Evolutionary conservation across 1,139 yeast genomes (phyloP), one percentile per base, ranked within the genome.

Genomic region (Kodamaea derodonti): DNA sequence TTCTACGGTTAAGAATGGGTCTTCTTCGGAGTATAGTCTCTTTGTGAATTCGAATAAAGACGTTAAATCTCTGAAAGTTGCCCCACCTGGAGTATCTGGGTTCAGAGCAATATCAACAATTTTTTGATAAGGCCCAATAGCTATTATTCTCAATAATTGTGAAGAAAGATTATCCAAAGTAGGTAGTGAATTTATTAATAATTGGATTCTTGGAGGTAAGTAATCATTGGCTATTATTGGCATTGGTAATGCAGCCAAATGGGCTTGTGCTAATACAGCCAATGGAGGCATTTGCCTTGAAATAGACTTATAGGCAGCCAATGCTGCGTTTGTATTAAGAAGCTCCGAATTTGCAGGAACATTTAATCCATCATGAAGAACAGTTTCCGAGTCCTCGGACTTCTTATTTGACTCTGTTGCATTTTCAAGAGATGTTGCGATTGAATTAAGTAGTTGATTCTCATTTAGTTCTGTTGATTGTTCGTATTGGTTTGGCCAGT

Each of bases 31-130:
- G 52, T 80, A 82, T 9, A 81, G 64, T 41, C 73, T 62, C 45
- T 80, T 78, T 2, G 85, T 77, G 42, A 84, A 84, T 49, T 84
- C 90, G 52, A 87, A 87, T 28, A 86, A 61, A 27, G 83, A 80
- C 14, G 85, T 75, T 45, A 88, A 64, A 41, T 82, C 83, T 35
- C 81, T 72, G 51, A 80, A 87, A 0, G 88, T 79, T 27, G 84
- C 84, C 3, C 88, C 88, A 13, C 84, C 80, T 2, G 78, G 77
- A 8, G 84, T 74, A 30, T 82, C 88, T 4, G 84, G 80, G 45
- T 78, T 81, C 11, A 88, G 78, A 1, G 86, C 86, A 33, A 83
- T 64, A 31, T 80, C 82, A 45, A 85, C 67, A 15, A 84, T 79
- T 37, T 80, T 84, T 47, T 84, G 87, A 50, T 83, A 84, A 1